phyloP scores from a whole-genome alignment of 1,284 basidiomycete species.

The Wolfiporia cocos region DNA sequence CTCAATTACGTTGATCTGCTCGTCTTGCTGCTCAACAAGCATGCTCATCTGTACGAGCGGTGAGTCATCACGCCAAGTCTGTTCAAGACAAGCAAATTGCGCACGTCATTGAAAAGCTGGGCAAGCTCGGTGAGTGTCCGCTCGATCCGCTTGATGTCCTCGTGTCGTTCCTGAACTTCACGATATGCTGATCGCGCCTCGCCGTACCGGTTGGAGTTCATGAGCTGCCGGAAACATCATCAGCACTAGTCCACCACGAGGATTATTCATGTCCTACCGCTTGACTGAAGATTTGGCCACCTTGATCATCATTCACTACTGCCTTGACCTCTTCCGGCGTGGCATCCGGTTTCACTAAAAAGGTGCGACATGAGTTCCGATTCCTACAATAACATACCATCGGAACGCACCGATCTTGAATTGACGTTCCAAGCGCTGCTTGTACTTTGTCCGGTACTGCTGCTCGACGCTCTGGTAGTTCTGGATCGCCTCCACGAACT shows the following conservation, averaged over 20 bases:
- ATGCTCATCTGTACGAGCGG: conserved; percentile 66
- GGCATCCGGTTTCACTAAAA: conserved; percentile 88
- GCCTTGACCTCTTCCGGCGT: conserved; percentile 87
- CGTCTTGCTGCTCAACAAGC: conserved; percentile 90
- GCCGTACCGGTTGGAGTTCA: conserved; percentile 88
- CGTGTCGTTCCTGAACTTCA: conserved; percentile 95
- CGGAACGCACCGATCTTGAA: conserved; percentile 78
- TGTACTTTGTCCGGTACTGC: conserved; percentile 89
- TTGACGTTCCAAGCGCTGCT: conserved; percentile 93
- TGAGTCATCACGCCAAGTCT: neutral
- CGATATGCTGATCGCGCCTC: conserved; percentile 89
- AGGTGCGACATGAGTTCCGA: neutral
- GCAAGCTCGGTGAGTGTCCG: conserved; percentile 89
- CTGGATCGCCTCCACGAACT: conserved; percentile 84
- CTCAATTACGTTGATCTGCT: conserved; percentile 79
- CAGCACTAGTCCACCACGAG: no score
- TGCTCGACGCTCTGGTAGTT: conserved; percentile 90
- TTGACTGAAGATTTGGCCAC: conserved; percentile 91
- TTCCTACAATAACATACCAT: neutral
- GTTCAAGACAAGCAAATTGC: conserved; percentile 17
- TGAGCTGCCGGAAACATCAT: conserved; percentile 54
- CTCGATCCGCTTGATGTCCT: conserved; percentile 94
- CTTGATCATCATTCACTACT: conserved; percentile 81
- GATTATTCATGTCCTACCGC: conserved; percentile 53
- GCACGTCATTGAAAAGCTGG: conserved; percentile 90